These are phyloP conservation scores for Marvania coccoides DNA, from an alignment of 139 green algal genomes.

Conservation along the genomic window DNA sequence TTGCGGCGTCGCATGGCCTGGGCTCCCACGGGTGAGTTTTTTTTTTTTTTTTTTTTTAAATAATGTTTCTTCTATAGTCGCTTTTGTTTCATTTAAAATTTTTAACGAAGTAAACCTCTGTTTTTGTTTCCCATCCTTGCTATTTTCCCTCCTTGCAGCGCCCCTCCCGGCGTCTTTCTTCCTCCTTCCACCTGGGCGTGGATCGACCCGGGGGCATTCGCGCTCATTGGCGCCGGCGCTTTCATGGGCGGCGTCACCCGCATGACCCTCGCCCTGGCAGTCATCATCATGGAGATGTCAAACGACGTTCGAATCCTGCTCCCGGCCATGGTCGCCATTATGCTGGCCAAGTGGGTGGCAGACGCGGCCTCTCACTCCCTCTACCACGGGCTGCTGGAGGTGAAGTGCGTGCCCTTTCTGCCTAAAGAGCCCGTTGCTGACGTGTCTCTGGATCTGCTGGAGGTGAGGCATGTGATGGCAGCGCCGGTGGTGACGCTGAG, in stretches of 20 bases:
- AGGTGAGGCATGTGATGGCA: conserved; percentile 52
- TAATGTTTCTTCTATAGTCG: no score
- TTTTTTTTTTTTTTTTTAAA: neutral
- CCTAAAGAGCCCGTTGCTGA: conserved; percentile 19
- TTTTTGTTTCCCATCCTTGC: no score
- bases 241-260: conserved; percentile 87
- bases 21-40: conserved; percentile 30
- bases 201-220: conserved; percentile 84
- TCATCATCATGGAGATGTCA: conserved; percentile 90
- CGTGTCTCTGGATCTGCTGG: conserved; percentile 51
- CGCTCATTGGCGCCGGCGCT: conserved; percentile 75
- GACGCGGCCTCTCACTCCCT: conserved; percentile 66
- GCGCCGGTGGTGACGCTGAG: conserved; percentile 56
- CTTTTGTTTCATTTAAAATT: neutral
- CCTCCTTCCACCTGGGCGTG: conserved; percentile 59
- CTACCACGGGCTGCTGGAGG: conserved; percentile 76
- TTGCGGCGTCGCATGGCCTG: conserved; percentile 18
- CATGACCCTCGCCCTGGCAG: conserved; percentile 76
- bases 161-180: conserved; percentile 48
- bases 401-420: conserved; percentile 80
- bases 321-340: conserved; percentile 74
- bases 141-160: conserved; percentile 25
- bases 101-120: no score
- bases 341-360: conserved; percentile 76
- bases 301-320: conserved; percentile 85